phyloP scores from a whole-genome alignment of 192 early-diverging fungal genomes.

The Diversispora epigaea region DNA sequence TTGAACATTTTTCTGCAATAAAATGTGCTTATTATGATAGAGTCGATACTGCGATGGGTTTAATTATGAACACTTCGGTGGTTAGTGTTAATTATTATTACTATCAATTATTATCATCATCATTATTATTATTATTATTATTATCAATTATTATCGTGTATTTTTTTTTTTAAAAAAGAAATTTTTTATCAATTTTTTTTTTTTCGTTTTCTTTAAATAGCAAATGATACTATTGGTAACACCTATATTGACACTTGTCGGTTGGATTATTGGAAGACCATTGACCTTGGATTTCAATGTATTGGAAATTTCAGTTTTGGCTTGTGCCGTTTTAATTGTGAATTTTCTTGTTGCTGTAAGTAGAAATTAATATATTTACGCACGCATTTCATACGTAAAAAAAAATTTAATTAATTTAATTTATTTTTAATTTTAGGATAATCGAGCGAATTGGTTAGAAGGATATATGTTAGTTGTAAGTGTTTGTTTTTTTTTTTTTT shows the following conservation, averaged over 20 bases:
- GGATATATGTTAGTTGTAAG: constrained; percentile 73
- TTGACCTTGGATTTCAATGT: constrained; percentile 81
- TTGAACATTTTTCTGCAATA: constrained; percentile 75
- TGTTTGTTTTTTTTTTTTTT: neutral
- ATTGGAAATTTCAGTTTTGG: constrained; percentile 78
- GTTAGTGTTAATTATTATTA: constrained; percentile 6
- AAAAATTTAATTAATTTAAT: neutral
- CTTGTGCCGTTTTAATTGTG: constrained; percentile 73
- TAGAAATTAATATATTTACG: neutral
- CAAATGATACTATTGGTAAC: constrained; percentile 85
- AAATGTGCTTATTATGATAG: constrained; percentile 71
- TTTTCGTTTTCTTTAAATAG: constrained; percentile 8
- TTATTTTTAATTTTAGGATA: constrained; percentile 45
- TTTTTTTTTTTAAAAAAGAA: neutral
- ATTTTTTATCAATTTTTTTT: neutral
- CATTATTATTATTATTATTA: too few species aligned
- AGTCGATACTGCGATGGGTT: constrained; percentile 61
- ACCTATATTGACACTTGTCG: constrained; percentile 67
- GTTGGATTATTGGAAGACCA: constrained; percentile 75
- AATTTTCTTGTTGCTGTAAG: constrained; percentile 68
- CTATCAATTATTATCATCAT: too few species aligned
- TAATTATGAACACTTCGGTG: constrained; percentile 19
- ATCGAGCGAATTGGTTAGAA: constrained; percentile 89
- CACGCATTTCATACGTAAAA: neutral
- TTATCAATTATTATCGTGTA: too few species aligned